phyloP scores from a whole-genome alignment of 1,139 yeast genomes.

The Hyphopichia buzzinii region DNA sequence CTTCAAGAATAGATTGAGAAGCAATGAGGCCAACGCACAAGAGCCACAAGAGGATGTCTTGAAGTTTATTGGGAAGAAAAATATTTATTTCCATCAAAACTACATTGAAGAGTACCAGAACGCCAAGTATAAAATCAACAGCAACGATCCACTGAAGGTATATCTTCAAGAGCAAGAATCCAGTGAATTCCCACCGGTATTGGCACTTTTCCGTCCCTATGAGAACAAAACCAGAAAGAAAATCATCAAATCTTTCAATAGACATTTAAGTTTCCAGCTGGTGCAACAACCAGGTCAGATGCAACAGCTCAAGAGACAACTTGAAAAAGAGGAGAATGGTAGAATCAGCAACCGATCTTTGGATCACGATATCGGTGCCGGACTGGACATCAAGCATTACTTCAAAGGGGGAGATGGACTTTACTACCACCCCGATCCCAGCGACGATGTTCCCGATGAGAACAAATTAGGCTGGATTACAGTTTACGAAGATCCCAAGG shows the following conservation, averaged over 20 bases:
- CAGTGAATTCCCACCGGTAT: constrained; percentile 35
- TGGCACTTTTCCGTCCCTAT: constrained; percentile 54
- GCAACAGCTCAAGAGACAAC: neutral
- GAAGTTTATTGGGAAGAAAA: constrained; percentile 25
- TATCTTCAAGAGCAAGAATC: constrained; percentile 27
- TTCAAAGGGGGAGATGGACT: constrained; percentile 59
- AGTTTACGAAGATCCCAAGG: constrained; percentile 45
- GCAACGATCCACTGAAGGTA: constrained; percentile 24
- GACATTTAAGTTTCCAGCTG: constrained; percentile 6
- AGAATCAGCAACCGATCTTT: constrained; percentile 9
- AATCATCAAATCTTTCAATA: constrained; percentile 26
- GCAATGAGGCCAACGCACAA: constrained; percentile 6
- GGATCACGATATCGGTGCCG: constrained; percentile 28
- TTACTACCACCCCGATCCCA: constrained; percentile 39
- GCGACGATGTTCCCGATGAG: constrained; percentile 60
- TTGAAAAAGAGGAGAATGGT: constrained; percentile 1
- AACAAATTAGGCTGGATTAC: constrained; percentile 65
- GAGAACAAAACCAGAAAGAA: constrained; percentile 44
- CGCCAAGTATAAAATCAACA: constrained; percentile 12
- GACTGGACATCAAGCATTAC: constrained; percentile 32
- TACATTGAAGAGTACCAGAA: constrained; percentile 13
- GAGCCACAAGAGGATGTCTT: constrained; percentile 19
- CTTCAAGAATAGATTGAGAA: constrained; percentile 15
- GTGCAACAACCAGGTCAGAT: constrained; percentile 6
- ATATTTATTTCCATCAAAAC: constrained; percentile 32